phyloP scores from a whole-genome alignment of 2,329 filamentous ascomycete species.

The Berkeleyomyces rouxiae region DNA sequence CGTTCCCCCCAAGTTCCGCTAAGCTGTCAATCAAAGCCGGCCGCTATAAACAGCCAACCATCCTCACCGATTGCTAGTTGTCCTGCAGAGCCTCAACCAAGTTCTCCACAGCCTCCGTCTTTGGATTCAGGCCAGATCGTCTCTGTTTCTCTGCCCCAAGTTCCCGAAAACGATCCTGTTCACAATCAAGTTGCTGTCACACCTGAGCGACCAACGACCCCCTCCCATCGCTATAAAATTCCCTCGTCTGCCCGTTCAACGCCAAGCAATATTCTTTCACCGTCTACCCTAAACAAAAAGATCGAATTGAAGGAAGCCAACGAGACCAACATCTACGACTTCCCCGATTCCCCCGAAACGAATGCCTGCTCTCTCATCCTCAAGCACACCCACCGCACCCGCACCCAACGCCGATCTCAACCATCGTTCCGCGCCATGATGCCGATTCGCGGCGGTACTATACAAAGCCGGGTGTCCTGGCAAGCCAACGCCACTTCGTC shows the following conservation, averaged over 20 bases:
- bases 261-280: neutral
- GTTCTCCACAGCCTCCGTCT: neutral
- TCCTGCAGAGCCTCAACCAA: neutral
- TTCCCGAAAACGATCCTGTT: neutral
- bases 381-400: neutral
- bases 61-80: neutral
- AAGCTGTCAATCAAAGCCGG: neutral
- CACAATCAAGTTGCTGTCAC: neutral
- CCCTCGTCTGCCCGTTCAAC: neutral
- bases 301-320: neutral
- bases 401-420: neutral
- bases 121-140: neutral
- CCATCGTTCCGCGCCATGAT: neutral
- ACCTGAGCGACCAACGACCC: neutral
- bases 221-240: neutral
- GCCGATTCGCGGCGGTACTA: neutral
- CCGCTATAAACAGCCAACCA: neutral
- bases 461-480: neutral
- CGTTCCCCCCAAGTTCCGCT: neutral
- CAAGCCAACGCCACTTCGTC: conserved; percentile 5
- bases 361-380: conserved; percentile 5
- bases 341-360: conserved; percentile 9
- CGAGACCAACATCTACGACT: conserved; percentile 6
- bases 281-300: neutral
- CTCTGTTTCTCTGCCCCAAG: neutral